Evolutionary conservation across 257 asterid genomes (phyloP).

Genomic region (Solanum piurae): DNA sequence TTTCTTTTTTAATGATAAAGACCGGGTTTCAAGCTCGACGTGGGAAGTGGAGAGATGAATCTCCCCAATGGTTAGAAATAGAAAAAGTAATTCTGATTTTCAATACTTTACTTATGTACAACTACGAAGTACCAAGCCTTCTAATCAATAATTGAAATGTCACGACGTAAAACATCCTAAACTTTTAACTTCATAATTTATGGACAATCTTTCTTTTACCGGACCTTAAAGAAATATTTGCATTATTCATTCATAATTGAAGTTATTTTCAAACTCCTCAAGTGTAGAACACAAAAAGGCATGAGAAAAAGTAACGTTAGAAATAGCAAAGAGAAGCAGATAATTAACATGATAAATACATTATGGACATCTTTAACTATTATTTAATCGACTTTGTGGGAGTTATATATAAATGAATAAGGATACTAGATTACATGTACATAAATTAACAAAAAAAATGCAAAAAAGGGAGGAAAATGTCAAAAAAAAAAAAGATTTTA

Average conservation of each 20-base stretch:
- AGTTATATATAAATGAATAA: too few relatives aligned
- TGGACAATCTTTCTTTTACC: not conserved
- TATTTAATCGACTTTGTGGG: not conserved
- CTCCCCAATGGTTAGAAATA: not conserved
- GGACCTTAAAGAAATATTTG: not conserved
- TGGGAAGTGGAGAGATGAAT: not conserved
- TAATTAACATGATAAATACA: too few relatives aligned
- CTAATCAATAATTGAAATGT: too few relatives aligned
- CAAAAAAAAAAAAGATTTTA: too few relatives aligned
- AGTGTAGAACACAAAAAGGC: not conserved
- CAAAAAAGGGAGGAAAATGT: not conserved
- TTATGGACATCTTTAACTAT: not conserved
- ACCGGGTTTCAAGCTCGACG: too few relatives aligned
- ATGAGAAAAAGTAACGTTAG: not conserved
- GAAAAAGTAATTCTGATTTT: too few relatives aligned
- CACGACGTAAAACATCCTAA: too few relatives aligned
- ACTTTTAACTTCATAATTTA: not conserved
- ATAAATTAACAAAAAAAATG: not conserved
- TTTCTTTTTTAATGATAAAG: not conserved
- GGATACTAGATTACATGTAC: not conserved
- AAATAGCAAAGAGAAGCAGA: not conserved
- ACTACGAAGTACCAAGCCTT: too few relatives aligned
- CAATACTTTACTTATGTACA: too few relatives aligned
- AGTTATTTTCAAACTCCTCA: not conserved
- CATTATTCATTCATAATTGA: not conserved